Evolutionary conservation across 306 rosid genomes (phyloP).

Genomic region (Herpetospermum pedunculosum): DNA sequence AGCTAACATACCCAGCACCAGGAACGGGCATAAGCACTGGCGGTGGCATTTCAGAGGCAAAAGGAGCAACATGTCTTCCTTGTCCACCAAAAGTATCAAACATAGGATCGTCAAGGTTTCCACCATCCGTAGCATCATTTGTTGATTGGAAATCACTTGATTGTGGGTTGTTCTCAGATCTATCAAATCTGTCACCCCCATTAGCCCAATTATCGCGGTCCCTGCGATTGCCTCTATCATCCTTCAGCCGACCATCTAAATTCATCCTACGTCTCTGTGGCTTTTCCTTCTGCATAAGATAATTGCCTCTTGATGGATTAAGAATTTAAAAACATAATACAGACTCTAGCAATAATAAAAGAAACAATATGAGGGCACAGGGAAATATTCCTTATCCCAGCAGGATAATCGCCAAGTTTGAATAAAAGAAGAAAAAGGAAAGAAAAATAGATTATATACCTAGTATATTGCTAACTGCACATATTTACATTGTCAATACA

Average conservation of each 20-base stretch:
- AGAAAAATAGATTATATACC: background rate
- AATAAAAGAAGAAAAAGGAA: background rate
- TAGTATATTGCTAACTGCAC: background rate
- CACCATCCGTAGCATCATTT: conserved; percentile 49
- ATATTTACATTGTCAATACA: background rate
- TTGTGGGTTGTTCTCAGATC: conserved; percentile 52
- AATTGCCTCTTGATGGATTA: background rate
- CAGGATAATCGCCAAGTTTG: background rate
- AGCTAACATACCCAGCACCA: conserved; percentile 85
- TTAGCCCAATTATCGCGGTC: conserved; percentile 62
- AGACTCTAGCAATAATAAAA: background rate
- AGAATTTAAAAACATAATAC: background rate
- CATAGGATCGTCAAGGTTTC: conserved; percentile 76
- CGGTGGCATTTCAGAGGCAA: conserved; percentile 79
- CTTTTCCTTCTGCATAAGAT: conserved; percentile 50
- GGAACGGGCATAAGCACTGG: conserved; percentile 98
- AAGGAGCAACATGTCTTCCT: conserved; percentile 50
- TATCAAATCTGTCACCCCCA: conserved; percentile 54
- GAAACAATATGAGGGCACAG: background rate
- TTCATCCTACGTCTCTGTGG: conserved; percentile 64
- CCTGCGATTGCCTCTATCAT: conserved; percentile 75
- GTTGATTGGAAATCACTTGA: conserved; percentile 52
- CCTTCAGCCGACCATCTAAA: conserved; percentile 66
- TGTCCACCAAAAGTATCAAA: conserved; percentile 64
- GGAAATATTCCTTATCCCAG: background rate